Evolutionary conservation across 208 protist species (phyloP).

Genomic region (Leishmania arabica): DNA sequence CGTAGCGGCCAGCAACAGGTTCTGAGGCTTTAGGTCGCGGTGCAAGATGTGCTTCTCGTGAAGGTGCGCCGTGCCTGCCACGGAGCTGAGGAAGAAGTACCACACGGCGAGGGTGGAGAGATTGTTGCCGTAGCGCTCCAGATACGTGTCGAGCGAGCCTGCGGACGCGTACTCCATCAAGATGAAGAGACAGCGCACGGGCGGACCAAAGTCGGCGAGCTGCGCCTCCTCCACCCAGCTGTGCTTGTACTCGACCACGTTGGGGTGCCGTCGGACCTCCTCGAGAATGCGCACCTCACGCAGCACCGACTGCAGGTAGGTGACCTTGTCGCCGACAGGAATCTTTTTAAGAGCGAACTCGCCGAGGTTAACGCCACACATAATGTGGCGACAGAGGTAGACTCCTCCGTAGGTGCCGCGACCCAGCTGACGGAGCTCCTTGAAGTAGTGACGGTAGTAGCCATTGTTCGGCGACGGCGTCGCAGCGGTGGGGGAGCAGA

Average conservation of each 20-base stretch:
- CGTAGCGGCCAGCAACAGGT: conserved; percentile 70
- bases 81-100: conserved; percentile 89
- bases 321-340: conserved; percentile 79
- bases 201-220: conserved; percentile 89
- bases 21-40: conserved; percentile 91
- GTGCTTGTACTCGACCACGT: conserved; percentile 92
- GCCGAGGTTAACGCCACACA: conserved; percentile 80
- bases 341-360: conserved; percentile 93
- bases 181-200: conserved; percentile 88
- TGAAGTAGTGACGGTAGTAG: conserved; percentile 88
- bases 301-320: conserved; percentile 83
- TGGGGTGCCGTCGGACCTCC: conserved; percentile 83
- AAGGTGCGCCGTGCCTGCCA: conserved; percentile 78
- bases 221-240: conserved; percentile 88
- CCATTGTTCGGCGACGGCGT: conserved; percentile 32
- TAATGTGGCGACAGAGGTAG: conserved; percentile 85
- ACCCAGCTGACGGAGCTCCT: conserved; percentile 81
- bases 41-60: conserved; percentile 88
- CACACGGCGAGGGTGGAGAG: conserved; percentile 85
- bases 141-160: conserved; percentile 83
- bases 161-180: conserved; percentile 91
- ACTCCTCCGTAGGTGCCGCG: conserved; percentile 87
- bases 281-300: conserved; percentile 86
- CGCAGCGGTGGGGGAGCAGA: conserved; percentile 20
- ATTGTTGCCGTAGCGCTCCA: conserved; percentile 65